Conservation (phyloP, 306 rosid species). For the Fagus crenata region DNA sequence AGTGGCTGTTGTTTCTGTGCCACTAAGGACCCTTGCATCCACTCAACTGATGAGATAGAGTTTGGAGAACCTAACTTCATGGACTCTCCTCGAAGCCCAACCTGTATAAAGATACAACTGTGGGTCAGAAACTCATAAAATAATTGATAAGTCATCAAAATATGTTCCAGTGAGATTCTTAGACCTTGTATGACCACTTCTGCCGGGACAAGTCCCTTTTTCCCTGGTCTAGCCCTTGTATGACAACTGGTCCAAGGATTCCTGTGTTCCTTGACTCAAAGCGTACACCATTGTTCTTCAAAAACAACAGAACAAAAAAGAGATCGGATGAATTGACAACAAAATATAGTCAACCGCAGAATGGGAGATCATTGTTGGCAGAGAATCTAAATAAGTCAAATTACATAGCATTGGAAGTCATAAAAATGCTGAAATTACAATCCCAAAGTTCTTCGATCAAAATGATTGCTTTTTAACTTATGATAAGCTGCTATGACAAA, state of each 20-base stretch:
- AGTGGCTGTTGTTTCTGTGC: constrained; percentile 54
- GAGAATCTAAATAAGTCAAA: not conserved
- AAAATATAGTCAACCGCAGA: not conserved
- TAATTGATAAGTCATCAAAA: not conserved
- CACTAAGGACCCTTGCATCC: constrained; percentile 47
- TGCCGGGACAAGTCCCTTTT: constrained; percentile 67
- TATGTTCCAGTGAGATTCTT: not conserved
- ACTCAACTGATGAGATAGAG: constrained; percentile 51
- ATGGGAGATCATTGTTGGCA: not conserved
- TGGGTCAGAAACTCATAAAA: not conserved
- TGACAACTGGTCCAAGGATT: constrained; percentile 68
- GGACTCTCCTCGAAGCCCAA: constrained; percentile 54
- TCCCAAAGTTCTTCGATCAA: not conserved
- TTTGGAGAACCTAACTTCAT: constrained; percentile 45
- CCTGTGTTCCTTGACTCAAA: constrained; percentile 73
- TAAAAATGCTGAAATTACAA: not conserved
- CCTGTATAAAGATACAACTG: constrained; percentile 28
- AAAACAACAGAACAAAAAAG: constrained; percentile 5
- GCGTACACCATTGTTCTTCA: constrained; percentile 76
- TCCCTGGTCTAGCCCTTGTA: constrained; percentile 67
- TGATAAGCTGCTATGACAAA: constrained; percentile 2
- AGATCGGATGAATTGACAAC: not conserved
- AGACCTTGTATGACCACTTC: constrained; percentile 95
- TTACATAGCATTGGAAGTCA: not conserved
- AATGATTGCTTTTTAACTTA: not conserved